Conservation (phyloP, 768 basidiomycete species). For the Tulasnella sp. region DNA sequence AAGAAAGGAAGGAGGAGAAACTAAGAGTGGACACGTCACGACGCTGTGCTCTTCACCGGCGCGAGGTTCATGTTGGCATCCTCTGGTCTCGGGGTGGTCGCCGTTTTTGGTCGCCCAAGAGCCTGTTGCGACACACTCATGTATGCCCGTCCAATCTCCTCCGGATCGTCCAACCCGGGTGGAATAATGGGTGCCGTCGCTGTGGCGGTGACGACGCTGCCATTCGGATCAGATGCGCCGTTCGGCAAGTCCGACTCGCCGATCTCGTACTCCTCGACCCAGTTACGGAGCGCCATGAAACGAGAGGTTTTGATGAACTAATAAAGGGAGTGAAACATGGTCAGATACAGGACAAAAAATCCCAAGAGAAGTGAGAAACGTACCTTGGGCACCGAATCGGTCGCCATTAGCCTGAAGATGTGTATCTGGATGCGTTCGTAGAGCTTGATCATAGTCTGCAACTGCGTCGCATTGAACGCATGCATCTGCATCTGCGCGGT, state of each 20-base stretch:
- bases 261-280: conserved; percentile 63
- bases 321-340: conserved; percentile 3
- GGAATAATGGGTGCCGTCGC: conserved; percentile 49
- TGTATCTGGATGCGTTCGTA: conserved; percentile 96
- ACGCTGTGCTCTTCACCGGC: not conserved
- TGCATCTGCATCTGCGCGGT: conserved; percentile 39
- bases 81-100: not conserved
- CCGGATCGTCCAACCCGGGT: conserved; percentile 55
- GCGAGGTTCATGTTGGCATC: not conserved
- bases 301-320: conserved; percentile 84
- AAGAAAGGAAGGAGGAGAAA: too few relatives aligned
- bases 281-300: conserved; percentile 68
- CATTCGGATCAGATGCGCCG: not conserved
- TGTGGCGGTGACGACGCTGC: conserved; percentile 30
- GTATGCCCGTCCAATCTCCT: conserved; percentile 71
- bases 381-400: conserved; percentile 97
- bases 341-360: not conserved
- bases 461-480: conserved; percentile 87
- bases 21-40: too few relatives aligned
- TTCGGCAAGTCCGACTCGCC: conserved; percentile 46
- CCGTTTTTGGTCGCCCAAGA: not conserved
- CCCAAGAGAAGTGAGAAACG: conserved; percentile 16
- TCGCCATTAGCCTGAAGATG: conserved; percentile 95
- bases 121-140: conserved; percentile 77
- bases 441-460: conserved; percentile 83